Evolutionary conservation across 805 yeast species (phyloP).

Genomic region (Starmerella sp.): DNA sequence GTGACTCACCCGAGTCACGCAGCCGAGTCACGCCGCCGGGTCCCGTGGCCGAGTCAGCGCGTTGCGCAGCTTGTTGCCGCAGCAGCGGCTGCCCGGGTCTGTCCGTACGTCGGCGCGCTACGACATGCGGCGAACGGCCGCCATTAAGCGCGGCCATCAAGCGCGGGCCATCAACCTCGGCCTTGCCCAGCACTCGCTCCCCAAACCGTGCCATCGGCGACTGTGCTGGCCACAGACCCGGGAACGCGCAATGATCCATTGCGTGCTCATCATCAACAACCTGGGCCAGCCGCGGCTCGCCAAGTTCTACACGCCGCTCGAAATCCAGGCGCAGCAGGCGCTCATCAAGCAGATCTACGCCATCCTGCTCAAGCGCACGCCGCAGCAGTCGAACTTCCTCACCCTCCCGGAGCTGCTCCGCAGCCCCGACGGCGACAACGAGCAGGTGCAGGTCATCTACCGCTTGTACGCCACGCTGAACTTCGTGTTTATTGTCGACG

Average conservation of each 20-base stretch:
- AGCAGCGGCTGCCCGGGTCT: background rate
- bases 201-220: background rate
- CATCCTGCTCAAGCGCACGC: constrained; percentile 56
- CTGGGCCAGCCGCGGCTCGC: constrained; percentile 81
- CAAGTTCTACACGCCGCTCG: constrained; percentile 87
- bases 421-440: constrained; percentile 49
- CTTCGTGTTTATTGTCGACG: constrained; percentile 91
- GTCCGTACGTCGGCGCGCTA: background rate
- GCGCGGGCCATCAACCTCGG: too few relatives aligned
- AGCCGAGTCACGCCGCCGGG: background rate
- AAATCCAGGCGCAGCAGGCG: constrained; percentile 67
- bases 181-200: too few relatives aligned
- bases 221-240: background rate
- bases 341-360: constrained; percentile 74
- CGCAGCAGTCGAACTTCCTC: constrained; percentile 74
- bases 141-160: too few relatives aligned
- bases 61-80: background rate
- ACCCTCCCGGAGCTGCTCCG: constrained; percentile 69
- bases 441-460: constrained; percentile 70
- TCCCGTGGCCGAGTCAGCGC: too few relatives aligned
- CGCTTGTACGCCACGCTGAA: constrained; percentile 92
- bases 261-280: constrained; percentile 77
- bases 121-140: too few relatives aligned
- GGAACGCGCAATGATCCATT: constrained; percentile 54
- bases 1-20: background rate